Evolutionary conservation across 1,139 yeast genomes (phyloP), one percentile per base, ranked within the genome.

Genomic region (Suhomyces maxii): DNA sequence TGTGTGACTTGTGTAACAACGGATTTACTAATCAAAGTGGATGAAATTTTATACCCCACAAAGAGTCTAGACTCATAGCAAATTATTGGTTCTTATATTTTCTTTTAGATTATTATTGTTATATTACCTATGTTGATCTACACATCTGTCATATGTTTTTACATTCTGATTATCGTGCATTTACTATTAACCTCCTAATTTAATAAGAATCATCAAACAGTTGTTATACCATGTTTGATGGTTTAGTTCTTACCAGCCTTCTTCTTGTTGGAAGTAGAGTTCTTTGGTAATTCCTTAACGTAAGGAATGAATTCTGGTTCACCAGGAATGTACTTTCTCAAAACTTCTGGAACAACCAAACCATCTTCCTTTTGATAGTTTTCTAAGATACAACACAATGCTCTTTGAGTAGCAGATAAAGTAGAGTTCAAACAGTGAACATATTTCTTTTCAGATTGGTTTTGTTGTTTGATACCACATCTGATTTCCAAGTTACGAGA

Each of bases 341-440:
- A 83, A 35, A 90, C 98, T 73, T 90, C 95, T 52, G 99, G 99
- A 56, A 93, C 81, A 50, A 82, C 83, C 63, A 95, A 79, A 59
- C 99, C 98, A 55, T 90, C 97, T 64, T 88, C 97, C 48, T 93
- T 91, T 78, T 93, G 99, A 76, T 93, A 93, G 79, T 93, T 93
- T 75, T 95, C 99, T 67, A 95, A 79, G 55, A 93, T 79, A 79
- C 99, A 93, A 77, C 99, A 93, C 64, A 93, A 77, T 12, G 99
- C 96, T 75, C 99, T 89, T 79, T 93, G 95, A 52, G 99, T 93
- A 45, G 99, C 99, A 68, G 96, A 86, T 64, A 95, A 79, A 39
- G 99, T 93, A 44, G 97, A 89, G 82, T 93, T 93, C 77, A 93
- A 82, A 76, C 99, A 93, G 73, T 93, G 99, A 49, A 95, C 99